A percentile compares a stretch with the other conserved stretches of the same genome.
These are phyloP conservation scores for Quercus robur DNA, from an alignment of 306 rosid species.

Conservation along the genomic window DNA sequence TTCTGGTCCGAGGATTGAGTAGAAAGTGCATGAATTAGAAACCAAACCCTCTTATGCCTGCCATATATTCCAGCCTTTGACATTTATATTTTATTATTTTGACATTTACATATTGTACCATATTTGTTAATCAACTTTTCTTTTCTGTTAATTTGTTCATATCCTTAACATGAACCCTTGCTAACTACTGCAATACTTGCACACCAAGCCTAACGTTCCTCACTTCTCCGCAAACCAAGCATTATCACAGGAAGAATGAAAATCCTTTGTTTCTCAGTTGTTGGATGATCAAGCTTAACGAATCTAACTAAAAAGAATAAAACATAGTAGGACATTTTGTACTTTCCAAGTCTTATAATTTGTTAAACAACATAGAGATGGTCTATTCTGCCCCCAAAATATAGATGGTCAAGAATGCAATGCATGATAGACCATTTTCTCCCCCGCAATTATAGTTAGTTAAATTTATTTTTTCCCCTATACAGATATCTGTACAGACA, in stretches of 20 bases:
- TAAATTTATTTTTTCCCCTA: conserved; percentile 5
- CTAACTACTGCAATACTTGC: background rate
- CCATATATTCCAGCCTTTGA: background rate
- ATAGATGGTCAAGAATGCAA: conserved; percentile 14
- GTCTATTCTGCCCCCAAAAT: background rate
- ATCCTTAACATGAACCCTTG: background rate
- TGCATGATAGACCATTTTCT: conserved; percentile 13
- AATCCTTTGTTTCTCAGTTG: background rate
- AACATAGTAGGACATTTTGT: background rate
- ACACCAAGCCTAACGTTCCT: background rate
- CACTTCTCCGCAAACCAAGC: background rate
- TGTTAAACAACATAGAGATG: background rate
- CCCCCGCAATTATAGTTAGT: conserved; percentile 37
- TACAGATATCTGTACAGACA: background rate
- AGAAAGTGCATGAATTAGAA: conserved; percentile 6
- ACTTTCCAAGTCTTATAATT: background rate
- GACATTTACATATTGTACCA: background rate
- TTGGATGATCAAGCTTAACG: background rate
- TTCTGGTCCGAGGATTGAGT: conserved; percentile 7
- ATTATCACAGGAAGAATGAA: background rate
- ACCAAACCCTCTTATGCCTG: conserved; percentile 9
- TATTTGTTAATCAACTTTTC: background rate
- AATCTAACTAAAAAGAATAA: background rate
- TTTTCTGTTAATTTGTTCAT: background rate
- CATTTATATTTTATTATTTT: background rate